Evolutionary conservation across 805 yeast genomes (phyloP).

Genomic region (Wickerhamiella spandovensis): DNA sequence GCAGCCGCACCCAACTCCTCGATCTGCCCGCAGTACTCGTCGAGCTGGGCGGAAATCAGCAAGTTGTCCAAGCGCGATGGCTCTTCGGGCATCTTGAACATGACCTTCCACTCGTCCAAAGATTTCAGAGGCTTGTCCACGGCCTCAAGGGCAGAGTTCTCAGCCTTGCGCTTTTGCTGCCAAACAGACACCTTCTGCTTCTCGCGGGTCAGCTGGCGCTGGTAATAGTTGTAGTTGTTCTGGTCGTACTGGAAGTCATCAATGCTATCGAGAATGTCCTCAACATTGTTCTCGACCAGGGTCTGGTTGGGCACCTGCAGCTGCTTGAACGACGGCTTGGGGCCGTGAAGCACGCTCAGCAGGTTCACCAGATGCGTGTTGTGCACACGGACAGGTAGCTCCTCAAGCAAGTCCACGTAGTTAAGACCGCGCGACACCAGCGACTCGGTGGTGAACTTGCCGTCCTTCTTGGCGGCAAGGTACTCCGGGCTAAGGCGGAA

Average conservation of each 20-base stretch:
- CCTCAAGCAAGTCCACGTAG: slow-evolving; percentile 55
- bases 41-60: slow-evolving; percentile 53
- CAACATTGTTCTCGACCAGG: slow-evolving; percentile 35
- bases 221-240: slow-evolving; percentile 68
- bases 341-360: slow-evolving; percentile 27
- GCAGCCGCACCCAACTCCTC: slow-evolving; percentile 59
- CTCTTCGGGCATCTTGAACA: slow-evolving; percentile 55
- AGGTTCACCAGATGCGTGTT: slow-evolving; percentile 56
- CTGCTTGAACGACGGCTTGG: slow-evolving; percentile 23
- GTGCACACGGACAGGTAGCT: slow-evolving; percentile 50
- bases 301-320: slow-evolving; percentile 32
- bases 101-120: slow-evolving; percentile 49
- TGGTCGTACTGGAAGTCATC: slow-evolving; percentile 69
- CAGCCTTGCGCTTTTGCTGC: slow-evolving; percentile 56
- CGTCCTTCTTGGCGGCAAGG: slow-evolving; percentile 35
- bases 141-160: slow-evolving; percentile 47
- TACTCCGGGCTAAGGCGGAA: slow-evolving; percentile 53
- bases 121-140: slow-evolving; percentile 37
- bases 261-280: slow-evolving; percentile 50
- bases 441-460: slow-evolving; percentile 53
- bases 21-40: slow-evolving; percentile 55
- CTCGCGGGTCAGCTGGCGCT: slow-evolving; percentile 62
- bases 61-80: slow-evolving; percentile 66
- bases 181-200: slow-evolving; percentile 56
- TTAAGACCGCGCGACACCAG: slow-evolving; percentile 47